Evolutionary conservation across 2,329 filamentous ascomycete species (phyloP), one percentile per base, ranked within the genome.

Genomic region (Colletotrichum falcatum): DNA sequence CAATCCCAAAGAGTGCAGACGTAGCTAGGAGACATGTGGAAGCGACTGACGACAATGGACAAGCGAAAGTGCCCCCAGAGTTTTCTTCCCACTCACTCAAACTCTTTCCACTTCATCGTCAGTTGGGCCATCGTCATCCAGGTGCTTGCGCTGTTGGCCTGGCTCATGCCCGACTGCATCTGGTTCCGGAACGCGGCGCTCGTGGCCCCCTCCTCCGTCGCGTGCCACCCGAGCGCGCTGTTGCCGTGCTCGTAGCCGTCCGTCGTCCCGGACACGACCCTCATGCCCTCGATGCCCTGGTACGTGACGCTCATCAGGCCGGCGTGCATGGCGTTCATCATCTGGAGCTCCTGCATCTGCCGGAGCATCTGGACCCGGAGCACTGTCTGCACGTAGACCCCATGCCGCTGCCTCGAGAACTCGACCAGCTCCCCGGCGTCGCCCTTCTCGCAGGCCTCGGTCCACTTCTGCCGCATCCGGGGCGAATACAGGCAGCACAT

Each of bases 171-270:
- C 23, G 39, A 18, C n/a, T 48, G 53, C 64, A 66, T 66, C 56
- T 66, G 28, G 30, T 66, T 33, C 26, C 28, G 37, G 48, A 54
- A 66, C 28, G 46, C 64, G 8, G 70, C 70, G 20, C 61, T 61
- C n/a, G 76, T 79, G 0, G 75, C 81, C 0, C 80, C 80, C 26
- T 79, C 56, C 33, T 78, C 73, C 23, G 80, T 81, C 44, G 78
- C 78, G 49, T 82, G 76, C 72, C 79, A 82, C 0, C 81, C 81
- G 1, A 81, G 35, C 0, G 73, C 72, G 56, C 74, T 80, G 54
- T 77, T 81, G 0, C 81, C 81, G 58, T 83, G 78, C 61, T 73
- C 51, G 26, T 80, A 63, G 0, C 78, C 77, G 23, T 81, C 77
- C 16, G 74, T 77, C 0, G 73, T 74, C 3, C 75, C 80, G 5